Evolutionary conservation across 768 basidiomycete genomes (phyloP), one percentile per base, ranked within the genome.

Genomic region (Pleurotus ostreatus): DNA sequence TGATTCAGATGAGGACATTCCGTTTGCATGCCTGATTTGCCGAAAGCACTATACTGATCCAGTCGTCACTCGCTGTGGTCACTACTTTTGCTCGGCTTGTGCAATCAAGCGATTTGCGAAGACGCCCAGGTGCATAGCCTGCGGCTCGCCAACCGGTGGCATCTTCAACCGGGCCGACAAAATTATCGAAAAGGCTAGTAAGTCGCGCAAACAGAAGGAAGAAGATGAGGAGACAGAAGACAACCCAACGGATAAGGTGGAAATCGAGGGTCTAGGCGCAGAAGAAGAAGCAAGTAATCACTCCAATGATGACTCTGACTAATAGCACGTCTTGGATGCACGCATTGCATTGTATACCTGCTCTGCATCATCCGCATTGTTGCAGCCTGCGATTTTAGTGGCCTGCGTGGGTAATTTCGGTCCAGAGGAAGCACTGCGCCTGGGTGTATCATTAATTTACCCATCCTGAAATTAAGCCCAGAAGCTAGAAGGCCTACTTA

Each of bases 1-100:
- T 41, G 86, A 87, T 68, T 82, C 82, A 39, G 86, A 86, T 62
- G 85, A 93, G 68, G 94, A 94, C 68, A 81, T 98, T 49, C 97
- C 97, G 4, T 99, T 98, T 69, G 96, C 97, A n/a, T 99, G 97
- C 73, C 80, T 98, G 64, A 88, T 99, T 61, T 98, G 97, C 71
- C 86, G 96, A 57, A 89, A 97, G 65, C 88, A 86, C 53, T 98
- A 94, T 72, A 94, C 88, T 11, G 93, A 97, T 63, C 96, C 97
- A 15, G 83, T 99, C 58, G 93, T 93, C 48, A 98, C 97, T 40
- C 88, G 92, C 53, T 99, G 97, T 71, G 92, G 90, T 3, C 97
- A 98, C 70, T 98, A 96, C 73, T 98, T 92, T 70, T 96, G 94
- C 71, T 91, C 90, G 48, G 80, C 88, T 43, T 98, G 97, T 68